A percentile compares a stretch with the other conserved stretches of the same genome.
Conservation (phyloP, 495 filamentous ascomycete genomes). For the Evansstolkia leycettana region DNA sequence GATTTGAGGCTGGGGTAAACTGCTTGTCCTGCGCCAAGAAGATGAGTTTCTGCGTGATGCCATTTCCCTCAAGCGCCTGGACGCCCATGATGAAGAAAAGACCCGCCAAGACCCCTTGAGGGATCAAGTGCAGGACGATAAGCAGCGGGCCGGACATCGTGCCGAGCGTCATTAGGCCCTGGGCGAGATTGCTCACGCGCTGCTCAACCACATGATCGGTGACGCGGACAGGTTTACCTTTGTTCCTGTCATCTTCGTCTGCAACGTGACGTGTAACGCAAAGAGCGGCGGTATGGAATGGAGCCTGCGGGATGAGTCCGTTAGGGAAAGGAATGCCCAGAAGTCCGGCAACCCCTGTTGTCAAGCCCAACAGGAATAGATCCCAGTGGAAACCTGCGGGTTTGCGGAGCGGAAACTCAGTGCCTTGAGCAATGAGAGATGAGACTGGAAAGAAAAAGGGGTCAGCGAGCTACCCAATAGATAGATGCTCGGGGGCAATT, state of each 20-base stretch:
- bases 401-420: constrained; percentile 81
- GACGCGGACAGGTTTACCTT: constrained; percentile 48
- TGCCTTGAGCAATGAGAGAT: constrained; percentile 82
- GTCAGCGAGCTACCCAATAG: constrained; percentile 3
- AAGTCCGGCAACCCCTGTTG: constrained; percentile 72
- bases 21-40: constrained; percentile 58
- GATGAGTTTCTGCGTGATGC: constrained; percentile 69
- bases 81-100: constrained; percentile 94
- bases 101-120: constrained; percentile 76
- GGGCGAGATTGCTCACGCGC: constrained; percentile 72
- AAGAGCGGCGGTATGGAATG: constrained; percentile 80
- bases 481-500: background rate
- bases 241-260: constrained; percentile 43
- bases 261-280: constrained; percentile 58
- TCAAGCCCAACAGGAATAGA: constrained; percentile 79
- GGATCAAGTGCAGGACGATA: constrained; percentile 71
- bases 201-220: constrained; percentile 79
- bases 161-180: constrained; percentile 72
- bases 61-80: constrained; percentile 69
- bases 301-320: constrained; percentile 85
- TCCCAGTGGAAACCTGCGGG: constrained; percentile 97
- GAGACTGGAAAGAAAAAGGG: constrained; percentile 53
- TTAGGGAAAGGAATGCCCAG: constrained; percentile 86
- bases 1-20: constrained; percentile 53
- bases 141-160: constrained; percentile 84